Evolutionary conservation across 2,329 filamentous ascomycete genomes (phyloP).

Genomic region (Ophiosphaerella korrae): DNA sequence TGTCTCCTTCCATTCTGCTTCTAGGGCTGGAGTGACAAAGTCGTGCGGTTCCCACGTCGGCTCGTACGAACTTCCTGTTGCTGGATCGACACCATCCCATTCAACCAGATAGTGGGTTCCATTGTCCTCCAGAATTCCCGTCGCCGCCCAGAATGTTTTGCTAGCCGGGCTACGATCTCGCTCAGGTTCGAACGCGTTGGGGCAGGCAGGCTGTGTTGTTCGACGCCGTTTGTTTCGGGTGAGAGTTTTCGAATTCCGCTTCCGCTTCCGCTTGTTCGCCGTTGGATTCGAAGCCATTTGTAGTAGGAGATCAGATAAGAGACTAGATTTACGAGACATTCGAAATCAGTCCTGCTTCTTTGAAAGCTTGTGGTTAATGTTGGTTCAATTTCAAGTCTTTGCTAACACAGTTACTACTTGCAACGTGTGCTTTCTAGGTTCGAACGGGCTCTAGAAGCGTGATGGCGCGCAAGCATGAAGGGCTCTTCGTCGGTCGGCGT

Average conservation of each 20-base stretch:
- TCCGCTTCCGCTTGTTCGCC: constrained; percentile 7
- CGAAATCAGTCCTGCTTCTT: too few species aligned
- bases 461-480: too few species aligned
- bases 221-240: constrained; percentile 4
- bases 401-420: too few species aligned
- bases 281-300: constrained; percentile 7
- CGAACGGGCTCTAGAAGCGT: too few species aligned
- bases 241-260: constrained; percentile 3
- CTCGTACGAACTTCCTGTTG: constrained; percentile 5
- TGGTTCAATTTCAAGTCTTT: too few species aligned
- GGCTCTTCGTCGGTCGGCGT: too few species aligned
- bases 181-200: constrained; percentile 3
- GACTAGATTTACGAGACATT: too few species aligned
- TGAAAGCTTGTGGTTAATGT: too few species aligned
- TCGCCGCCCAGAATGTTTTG: constrained; percentile 7
- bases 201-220: constrained; percentile 3
- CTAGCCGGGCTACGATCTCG: background rate
- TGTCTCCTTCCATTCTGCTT: too few species aligned
- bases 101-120: constrained; percentile 7
- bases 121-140: constrained; percentile 9
- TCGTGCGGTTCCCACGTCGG: constrained; percentile 10
- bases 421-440: too few species aligned
- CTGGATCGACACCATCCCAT: constrained; percentile 8
- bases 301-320: too few species aligned
- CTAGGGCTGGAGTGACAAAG: too few species aligned